Percentiles rank a stretch among this genome's conserved stretches.
These are phyloP conservation scores for Sporisorium iseilematis-ciliati DNA, from an alignment of 1,284 basidiomycete genomes.

Conservation along the genomic window DNA sequence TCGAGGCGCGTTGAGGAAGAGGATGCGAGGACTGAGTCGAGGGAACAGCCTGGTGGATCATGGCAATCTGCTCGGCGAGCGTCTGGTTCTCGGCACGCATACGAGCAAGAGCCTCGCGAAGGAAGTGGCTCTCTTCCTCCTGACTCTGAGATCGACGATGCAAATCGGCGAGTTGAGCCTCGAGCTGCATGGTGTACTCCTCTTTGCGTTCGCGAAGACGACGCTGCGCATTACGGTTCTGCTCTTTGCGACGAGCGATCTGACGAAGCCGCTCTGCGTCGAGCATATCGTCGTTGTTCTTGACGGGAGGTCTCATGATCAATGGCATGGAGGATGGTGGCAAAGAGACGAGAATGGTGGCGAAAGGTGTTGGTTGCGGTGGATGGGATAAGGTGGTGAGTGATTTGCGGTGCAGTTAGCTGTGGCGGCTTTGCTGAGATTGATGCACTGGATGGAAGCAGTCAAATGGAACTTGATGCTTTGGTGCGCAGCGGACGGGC, in stretches of 20 bases:
- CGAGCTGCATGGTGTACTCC: conserved; percentile 54
- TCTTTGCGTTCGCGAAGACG: conserved; percentile 53
- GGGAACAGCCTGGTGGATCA: conserved; percentile 39
- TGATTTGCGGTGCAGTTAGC: not conserved
- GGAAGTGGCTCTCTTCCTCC: conserved; percentile 47
- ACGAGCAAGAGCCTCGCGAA: conserved; percentile 42
- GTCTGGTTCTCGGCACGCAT: conserved; percentile 51
- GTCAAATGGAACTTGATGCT: not conserved
- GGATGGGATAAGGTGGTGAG: not conserved
- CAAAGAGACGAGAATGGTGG: not conserved
- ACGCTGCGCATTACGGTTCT: conserved; percentile 55
- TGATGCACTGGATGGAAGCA: not conserved
- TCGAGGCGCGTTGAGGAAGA: conserved; percentile 37
- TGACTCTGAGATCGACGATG: conserved; percentile 50
- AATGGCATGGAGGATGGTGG: conserved; percentile 20
- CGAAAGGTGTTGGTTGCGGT: not conserved
- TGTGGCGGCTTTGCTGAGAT: not conserved
- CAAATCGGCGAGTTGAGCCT: conserved; percentile 45
- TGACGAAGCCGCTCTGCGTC: conserved; percentile 48
- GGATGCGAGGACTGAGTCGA: conserved; percentile 42
- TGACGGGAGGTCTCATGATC: conserved; percentile 26
- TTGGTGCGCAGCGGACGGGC: conserved; percentile 8
- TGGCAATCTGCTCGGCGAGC: conserved; percentile 37
- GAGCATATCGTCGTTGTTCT: conserved; percentile 29
- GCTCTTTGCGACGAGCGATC: conserved; percentile 52